Percentiles rank a stretch among this genome's conserved stretches.
Evolutionary conservation across 495 filamentous ascomycete genomes (phyloP).

Genomic region (Ascodesmis nigricans): DNA sequence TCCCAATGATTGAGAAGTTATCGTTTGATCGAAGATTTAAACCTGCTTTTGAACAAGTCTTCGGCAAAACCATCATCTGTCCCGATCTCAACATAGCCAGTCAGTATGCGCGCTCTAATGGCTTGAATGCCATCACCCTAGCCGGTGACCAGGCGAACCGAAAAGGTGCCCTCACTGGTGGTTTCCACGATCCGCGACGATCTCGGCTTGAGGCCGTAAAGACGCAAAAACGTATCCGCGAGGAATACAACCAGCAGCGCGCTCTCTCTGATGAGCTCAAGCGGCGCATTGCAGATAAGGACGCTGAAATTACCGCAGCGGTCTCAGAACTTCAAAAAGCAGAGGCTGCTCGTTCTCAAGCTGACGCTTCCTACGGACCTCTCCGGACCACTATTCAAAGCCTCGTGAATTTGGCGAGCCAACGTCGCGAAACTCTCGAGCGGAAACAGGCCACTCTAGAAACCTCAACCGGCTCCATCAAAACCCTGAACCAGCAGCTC

Average conservation of each 20-base stretch:
- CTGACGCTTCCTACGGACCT: slow-evolving; percentile 66
- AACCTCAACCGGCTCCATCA: slow-evolving; percentile 55
- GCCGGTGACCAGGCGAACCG: slow-evolving; percentile 88
- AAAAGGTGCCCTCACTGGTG: slow-evolving; percentile 81
- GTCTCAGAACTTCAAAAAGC: slow-evolving; percentile 62
- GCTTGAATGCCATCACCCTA: slow-evolving; percentile 76
- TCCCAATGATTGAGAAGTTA: slow-evolving; percentile 69
- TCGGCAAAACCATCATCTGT: slow-evolving; percentile 88
- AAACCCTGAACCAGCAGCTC: slow-evolving; percentile 50
- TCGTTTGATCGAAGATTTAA: slow-evolving; percentile 57
- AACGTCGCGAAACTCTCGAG: slow-evolving; percentile 51
- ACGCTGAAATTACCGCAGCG: slow-evolving; percentile 67
- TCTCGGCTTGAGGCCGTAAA: slow-evolving; percentile 71
- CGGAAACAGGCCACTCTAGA: slow-evolving; percentile 42
- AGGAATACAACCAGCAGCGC: slow-evolving; percentile 45
- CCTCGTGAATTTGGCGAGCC: slow-evolving; percentile 49
- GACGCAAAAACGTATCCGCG: slow-evolving; percentile 48
- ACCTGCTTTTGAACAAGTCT: slow-evolving; percentile 74
- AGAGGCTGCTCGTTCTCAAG: slow-evolving; percentile 53
- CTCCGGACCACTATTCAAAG: slow-evolving; percentile 47
- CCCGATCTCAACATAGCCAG: slow-evolving; percentile 65
- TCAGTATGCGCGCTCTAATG: slow-evolving; percentile 76
- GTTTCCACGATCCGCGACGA: slow-evolving; percentile 62
- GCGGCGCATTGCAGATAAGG: slow-evolving; percentile 46
- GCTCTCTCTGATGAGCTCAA: slow-evolving; percentile 34